Evolutionary conservation across 1,139 yeast genomes (phyloP), one percentile per base, ranked within the genome.

Genomic region (Yarrowia galli): DNA sequence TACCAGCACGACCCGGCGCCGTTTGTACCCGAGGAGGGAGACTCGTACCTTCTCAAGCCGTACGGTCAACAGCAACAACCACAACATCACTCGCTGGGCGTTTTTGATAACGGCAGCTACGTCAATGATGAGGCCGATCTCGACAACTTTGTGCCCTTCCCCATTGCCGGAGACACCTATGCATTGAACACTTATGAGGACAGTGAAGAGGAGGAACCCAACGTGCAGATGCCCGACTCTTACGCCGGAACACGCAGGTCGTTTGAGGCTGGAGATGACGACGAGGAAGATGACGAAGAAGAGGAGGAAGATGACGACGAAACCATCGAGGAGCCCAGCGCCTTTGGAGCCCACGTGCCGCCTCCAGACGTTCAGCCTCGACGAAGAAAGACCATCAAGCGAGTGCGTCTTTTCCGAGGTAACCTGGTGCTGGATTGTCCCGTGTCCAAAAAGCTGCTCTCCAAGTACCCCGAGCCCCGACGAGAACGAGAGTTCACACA

Each of bases 401-500:
- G 81, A 71, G 88, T 87, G 45, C 80, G 81, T 70, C 79, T 89
- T 74, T 88, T 87, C 72, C 81, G 86, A 69, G 96, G 96, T 42
- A 89, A 89, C 74, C 84, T 89, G 73, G 90, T 90, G 12, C 83
- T 89, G 58, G 96, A 89, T 77, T 90, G 93, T 72, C 96, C 95
- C 2, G 91, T 88, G 4, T 88, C 92, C 1, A 80, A 83, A 67
- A 81, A 86, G 49, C 81, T 89, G 58, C 78, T 88, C 51, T 82
- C 81, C 67, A 86, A 86, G 67, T 86, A 85, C 74, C 74, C 77
- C 8, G 86, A 86, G 16, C 83, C 83, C 67, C 79, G 84, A 70
- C 80, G 82, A 15, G 87, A 82, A 65, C 81, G 92, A 69, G 96
- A 90, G 77, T 89, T 89, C 81, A 80, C 89, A 10, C 88, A 87